Evolutionary conservation across 2,329 filamentous ascomycete species (phyloP).

Genomic region (Cyphellophora europaea): DNA sequence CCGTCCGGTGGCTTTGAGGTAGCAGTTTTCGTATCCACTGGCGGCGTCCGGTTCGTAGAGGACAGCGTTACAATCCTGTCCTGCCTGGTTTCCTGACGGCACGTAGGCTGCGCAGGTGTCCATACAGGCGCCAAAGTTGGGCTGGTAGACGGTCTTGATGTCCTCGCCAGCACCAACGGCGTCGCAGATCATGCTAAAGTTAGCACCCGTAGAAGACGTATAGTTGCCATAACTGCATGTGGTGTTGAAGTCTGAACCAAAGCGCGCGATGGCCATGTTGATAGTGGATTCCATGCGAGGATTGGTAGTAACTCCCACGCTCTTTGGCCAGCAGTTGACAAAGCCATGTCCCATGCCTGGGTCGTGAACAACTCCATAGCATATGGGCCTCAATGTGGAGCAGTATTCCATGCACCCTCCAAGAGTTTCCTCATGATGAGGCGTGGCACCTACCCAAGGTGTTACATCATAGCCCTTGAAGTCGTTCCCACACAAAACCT

Average conservation of each 20-base stretch:
- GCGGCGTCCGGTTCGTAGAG: not conserved
- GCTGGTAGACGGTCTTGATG: not conserved
- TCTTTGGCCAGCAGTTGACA: too few relatives aligned
- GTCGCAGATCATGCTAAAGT: not conserved
- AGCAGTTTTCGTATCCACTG: slow-evolving; percentile 1
- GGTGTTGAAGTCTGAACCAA: not conserved
- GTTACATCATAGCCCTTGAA: not conserved
- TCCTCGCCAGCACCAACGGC: not conserved
- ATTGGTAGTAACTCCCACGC: too few relatives aligned
- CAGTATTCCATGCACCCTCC: not conserved
- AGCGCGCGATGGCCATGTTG: not conserved
- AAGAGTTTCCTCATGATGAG: not conserved
- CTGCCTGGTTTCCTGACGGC: too few relatives aligned
- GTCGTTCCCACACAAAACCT: not conserved
- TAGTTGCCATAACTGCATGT: not conserved
- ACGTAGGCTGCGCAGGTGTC: not conserved
- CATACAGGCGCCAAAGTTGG: not conserved
- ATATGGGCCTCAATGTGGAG: not conserved
- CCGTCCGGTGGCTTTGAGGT: not conserved
- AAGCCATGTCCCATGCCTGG: too few relatives aligned
- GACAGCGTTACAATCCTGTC: not conserved
- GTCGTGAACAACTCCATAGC: not conserved
- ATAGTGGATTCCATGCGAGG: not conserved
- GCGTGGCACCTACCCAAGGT: not conserved
- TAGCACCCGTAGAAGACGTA: not conserved